Conservation (phyloP, 2,329 filamentous ascomycete genomes). For the Emergomyces orientalis region DNA sequence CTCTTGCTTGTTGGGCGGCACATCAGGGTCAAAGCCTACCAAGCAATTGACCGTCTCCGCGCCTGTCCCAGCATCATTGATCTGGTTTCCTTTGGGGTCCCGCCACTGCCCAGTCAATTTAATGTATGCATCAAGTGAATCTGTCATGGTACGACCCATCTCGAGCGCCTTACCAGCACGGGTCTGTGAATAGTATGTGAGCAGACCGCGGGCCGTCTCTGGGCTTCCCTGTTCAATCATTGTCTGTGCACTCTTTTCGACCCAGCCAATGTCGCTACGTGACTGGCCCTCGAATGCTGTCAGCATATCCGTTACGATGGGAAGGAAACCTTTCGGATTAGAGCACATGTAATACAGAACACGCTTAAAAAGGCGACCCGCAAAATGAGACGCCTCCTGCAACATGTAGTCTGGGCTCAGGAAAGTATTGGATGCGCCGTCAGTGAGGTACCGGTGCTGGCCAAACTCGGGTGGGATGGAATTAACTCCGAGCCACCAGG, state of each 20-base stretch:
- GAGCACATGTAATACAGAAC: neutral
- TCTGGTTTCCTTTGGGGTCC: constrained; percentile 22
- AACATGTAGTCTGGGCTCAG: neutral
- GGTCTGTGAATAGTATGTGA: neutral
- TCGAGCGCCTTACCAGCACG: neutral
- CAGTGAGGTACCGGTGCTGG: neutral
- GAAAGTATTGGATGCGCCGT: neutral
- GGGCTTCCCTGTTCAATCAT: neutral
- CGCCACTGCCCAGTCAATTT: constrained; percentile 14
- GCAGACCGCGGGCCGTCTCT: neutral
- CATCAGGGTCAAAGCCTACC: constrained; percentile 24
- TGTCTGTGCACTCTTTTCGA: neutral
- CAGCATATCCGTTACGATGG: neutral
- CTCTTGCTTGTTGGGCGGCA: constrained; percentile 4
- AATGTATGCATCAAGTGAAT: neutral
- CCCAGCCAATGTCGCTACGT: neutral
- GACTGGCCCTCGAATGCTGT: neutral
- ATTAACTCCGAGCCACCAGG: neutral
- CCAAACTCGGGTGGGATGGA: neutral
- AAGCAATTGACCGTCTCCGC: constrained; percentile 30
- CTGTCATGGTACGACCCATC: neutral
- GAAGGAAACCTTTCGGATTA: neutral
- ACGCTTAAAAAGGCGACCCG: neutral
- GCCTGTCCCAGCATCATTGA: constrained; percentile 27
- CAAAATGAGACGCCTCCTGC: neutral